These are phyloP conservation scores for Pilasporangium apinafurcum DNA, from an alignment of 352 stramenopile species.

Conservation along the genomic window DNA sequence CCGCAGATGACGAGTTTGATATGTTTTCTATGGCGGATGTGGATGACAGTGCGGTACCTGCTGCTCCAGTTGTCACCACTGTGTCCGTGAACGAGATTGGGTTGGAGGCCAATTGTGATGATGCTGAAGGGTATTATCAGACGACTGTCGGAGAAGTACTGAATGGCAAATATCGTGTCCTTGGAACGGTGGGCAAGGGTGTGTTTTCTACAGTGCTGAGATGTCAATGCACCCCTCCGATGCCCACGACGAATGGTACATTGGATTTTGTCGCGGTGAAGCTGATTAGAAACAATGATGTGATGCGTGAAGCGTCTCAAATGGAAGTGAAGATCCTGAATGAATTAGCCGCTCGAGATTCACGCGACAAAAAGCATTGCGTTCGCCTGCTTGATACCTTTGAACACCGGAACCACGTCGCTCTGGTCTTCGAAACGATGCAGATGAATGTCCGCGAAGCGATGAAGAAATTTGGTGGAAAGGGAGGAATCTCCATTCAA, in stretches of 20 bases:
- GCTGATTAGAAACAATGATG: constrained; percentile 95
- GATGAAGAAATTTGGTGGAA: constrained; percentile 88
- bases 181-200: constrained; percentile 94
- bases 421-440: constrained; percentile 97
- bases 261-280: constrained; percentile 74
- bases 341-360: constrained; percentile 60
- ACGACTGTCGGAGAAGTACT: constrained; percentile 93
- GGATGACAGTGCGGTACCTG: constrained; percentile 34
- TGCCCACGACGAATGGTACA: constrained; percentile 6
- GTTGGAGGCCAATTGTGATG: constrained; percentile 91
- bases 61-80: constrained; percentile 14
- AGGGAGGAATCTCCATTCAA: constrained; percentile 76
- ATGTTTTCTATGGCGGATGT: constrained; percentile 84
- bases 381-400: constrained; percentile 83
- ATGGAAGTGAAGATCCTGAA: constrained; percentile 80
- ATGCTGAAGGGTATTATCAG: constrained; percentile 98
- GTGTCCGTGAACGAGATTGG: constrained; percentile 31
- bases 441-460: constrained; percentile 95
- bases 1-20: constrained; percentile 69
- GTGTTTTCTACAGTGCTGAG: constrained; percentile 98
- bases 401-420: constrained; percentile 92
- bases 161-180: constrained; percentile 87
- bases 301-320: constrained; percentile 95
- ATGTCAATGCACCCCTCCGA: constrained; percentile 67
- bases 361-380: constrained; percentile 79